phyloP scores from a whole-genome alignment of 1,284 basidiomycete species.

The Coriolopsis trogii region DNA sequence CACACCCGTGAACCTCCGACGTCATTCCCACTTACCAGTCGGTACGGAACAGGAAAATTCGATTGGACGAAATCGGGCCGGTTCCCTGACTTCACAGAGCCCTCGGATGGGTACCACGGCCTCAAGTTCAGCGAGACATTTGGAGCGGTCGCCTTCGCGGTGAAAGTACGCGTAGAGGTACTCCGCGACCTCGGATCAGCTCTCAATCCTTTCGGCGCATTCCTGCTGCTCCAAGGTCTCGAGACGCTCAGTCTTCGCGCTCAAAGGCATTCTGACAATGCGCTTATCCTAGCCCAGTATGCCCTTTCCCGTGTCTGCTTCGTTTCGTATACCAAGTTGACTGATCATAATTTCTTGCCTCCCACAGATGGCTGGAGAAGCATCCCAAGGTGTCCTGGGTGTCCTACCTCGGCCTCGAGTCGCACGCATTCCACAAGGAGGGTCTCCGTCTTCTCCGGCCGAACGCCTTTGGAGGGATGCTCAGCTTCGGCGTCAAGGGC shows the following conservation, averaged over 20 bases:
- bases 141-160: conserved; percentile 70
- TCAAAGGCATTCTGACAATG: conserved; percentile 78
- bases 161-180: conserved; percentile 75
- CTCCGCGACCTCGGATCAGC: conserved; percentile 80
- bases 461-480: conserved; percentile 72
- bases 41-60: conserved; percentile 82
- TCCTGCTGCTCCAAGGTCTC: conserved; percentile 84
- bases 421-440: conserved; percentile 64
- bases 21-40: too few species aligned
- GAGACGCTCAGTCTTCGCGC: conserved; percentile 85
- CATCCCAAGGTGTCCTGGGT: conserved; percentile 82
- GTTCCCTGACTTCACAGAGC: conserved; percentile 85
- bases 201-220: conserved; percentile 83
- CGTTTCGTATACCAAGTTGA: conserved; percentile 12
- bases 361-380: conserved; percentile 61
- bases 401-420: conserved; percentile 75
- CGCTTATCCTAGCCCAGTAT: conserved; percentile 70
- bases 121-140: conserved; percentile 76
- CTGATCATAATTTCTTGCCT: conserved; percentile 16
- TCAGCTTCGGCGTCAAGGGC: conserved; percentile 79
- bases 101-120: conserved; percentile 86
- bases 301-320: conserved; percentile 19
- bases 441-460: conserved; percentile 65
- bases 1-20: neutral
- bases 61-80: conserved; percentile 80